Conservation (phyloP, 768 basidiomycete genomes). For the Solioccasus polychromus region DNA sequence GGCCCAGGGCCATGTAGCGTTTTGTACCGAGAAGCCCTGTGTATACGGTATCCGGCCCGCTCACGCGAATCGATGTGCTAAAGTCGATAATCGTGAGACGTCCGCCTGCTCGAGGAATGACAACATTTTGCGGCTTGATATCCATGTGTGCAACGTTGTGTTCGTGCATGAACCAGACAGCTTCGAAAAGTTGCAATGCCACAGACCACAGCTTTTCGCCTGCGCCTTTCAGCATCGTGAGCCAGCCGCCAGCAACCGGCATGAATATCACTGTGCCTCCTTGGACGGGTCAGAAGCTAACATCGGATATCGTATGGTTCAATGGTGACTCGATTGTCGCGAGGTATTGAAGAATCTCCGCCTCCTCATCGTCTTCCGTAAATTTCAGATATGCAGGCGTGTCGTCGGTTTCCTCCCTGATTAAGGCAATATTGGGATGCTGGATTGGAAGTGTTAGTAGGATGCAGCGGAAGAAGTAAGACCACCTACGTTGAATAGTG, state of each 20-base stretch:
- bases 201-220: neutral
- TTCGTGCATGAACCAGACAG: conserved; percentile 12
- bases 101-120: neutral
- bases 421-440: conserved; percentile 13
- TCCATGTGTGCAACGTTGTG: conserved; percentile 17
- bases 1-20: neutral
- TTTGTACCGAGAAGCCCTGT: neutral
- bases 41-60: neutral
- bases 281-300: conserved; percentile 1
- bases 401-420: neutral
- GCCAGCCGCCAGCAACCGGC: conserved; percentile 1
- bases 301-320: conserved; percentile 12
- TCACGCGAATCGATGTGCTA: neutral
- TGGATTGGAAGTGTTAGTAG: too few relatives aligned
- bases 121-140: conserved; percentile 6
- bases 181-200: conserved; percentile 1
- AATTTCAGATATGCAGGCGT: conserved; percentile 12
- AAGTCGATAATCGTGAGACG: neutral
- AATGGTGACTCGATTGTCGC: neutral
- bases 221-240: neutral
- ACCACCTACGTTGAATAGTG: neutral
- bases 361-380: neutral
- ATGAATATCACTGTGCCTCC: conserved; percentile 2
- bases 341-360: conserved; percentile 9
- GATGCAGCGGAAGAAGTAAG: too few relatives aligned